These are phyloP conservation scores for Venturia nashicola DNA, from an alignment of 2,329 filamentous ascomycete genomes.

Conservation along the genomic window DNA sequence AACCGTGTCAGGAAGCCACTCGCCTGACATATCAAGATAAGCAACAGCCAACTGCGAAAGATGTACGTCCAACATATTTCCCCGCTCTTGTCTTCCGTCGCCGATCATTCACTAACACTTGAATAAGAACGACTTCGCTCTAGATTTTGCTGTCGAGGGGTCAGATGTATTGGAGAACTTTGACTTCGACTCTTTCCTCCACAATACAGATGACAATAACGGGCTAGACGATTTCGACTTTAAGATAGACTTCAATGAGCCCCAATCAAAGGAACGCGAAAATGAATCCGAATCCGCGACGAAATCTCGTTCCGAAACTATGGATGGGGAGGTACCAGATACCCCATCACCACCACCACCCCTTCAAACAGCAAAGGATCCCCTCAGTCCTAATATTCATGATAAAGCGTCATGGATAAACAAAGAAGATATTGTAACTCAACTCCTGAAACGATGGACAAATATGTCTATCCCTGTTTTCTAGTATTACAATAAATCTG, in stretches of 20 bases:
- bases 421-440: not conserved
- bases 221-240: not conserved
- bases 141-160: conserved; percentile 36
- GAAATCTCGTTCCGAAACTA: not conserved
- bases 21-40: too few relatives aligned
- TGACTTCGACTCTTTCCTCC: conserved; percentile 55
- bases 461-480: not conserved
- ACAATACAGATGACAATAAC: conserved; percentile 35
- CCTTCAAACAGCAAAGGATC: too few relatives aligned
- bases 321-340: not conserved
- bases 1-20: too few relatives aligned
- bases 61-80: too few relatives aligned
- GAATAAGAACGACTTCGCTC: conserved; percentile 16
- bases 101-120: too few relatives aligned
- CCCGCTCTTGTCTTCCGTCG: too few relatives aligned
- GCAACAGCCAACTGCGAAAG: too few relatives aligned
- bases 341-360: not conserved
- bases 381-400: too few relatives aligned
- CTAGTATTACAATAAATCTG: too few relatives aligned
- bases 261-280: not conserved
- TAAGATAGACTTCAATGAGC: not conserved
- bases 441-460: not conserved
- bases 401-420: too few relatives aligned
- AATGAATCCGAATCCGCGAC: not conserved
- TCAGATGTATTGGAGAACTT: conserved; percentile 56